Conservation (phyloP, 345 rosid species). For the Acer saccharum region DNA sequence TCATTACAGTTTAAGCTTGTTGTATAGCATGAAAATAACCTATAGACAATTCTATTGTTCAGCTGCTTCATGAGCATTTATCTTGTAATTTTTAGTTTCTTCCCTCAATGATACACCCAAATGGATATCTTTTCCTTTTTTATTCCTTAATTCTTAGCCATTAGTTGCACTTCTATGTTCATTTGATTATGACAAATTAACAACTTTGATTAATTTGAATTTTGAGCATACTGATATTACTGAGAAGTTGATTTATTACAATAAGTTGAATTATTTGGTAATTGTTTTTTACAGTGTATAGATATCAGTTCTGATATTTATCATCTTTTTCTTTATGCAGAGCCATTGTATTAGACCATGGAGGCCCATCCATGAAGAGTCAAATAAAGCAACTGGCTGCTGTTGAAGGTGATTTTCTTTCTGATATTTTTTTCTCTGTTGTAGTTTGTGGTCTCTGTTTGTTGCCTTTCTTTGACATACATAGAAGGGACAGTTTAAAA, state of each 20-base stretch:
- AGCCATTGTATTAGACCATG: constrained; percentile 88
- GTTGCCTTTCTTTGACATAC: neutral
- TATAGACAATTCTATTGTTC: neutral
- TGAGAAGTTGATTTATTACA: neutral
- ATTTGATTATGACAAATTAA: neutral
- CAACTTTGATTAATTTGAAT: neutral
- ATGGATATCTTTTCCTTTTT: neutral
- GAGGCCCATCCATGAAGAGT: constrained; percentile 70
- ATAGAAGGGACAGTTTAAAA: constrained; percentile 1
- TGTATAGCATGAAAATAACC: neutral
- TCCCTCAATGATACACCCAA: neutral
- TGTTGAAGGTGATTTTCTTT: constrained; percentile 69
- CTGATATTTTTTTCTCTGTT: constrained; percentile 6
- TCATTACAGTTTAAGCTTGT: constrained; percentile 6
- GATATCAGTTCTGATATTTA: neutral
- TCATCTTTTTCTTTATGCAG: constrained; percentile 36
- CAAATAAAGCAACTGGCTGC: constrained; percentile 73
- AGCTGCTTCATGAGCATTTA: constrained; percentile 2
- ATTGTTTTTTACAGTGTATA: neutral
- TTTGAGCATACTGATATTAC: neutral
- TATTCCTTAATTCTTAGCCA: neutral
- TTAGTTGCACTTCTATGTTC: neutral
- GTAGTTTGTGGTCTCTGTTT: neutral
- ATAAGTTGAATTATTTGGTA: neutral
- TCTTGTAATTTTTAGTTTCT: neutral